Conservation (phyloP, 108 stramenopile genomes). For the Pseudonitzschia multistriata region DNA sequence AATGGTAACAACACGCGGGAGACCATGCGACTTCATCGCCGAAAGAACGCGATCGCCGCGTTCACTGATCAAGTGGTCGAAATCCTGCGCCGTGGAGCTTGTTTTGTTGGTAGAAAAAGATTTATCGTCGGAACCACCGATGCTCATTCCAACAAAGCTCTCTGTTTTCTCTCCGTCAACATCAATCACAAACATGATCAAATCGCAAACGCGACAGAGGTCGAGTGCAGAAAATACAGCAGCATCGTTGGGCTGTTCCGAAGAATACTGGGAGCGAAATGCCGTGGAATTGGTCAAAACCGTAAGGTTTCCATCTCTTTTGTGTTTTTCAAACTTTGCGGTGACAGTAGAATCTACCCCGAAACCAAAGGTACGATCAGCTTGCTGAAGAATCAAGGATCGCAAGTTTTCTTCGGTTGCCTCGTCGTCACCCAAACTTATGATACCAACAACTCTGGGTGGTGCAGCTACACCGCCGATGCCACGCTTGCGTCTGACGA, state of each 20-base stretch:
- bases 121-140: slow-evolving; percentile 44
- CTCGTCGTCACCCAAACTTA: slow-evolving; percentile 66
- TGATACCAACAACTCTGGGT: slow-evolving; percentile 86
- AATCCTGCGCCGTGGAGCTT: slow-evolving; percentile 44
- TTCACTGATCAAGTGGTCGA: slow-evolving; percentile 72
- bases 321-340: slow-evolving; percentile 65
- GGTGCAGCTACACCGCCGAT: slow-evolving; percentile 30
- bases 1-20: slow-evolving; percentile 87
- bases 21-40: slow-evolving; percentile 93
- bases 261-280: slow-evolving; percentile 63
- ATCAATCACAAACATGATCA: slow-evolving; percentile 85
- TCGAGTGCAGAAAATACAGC: slow-evolving; percentile 81
- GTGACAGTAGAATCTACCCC: slow-evolving; percentile 49
- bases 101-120: slow-evolving; percentile 49
- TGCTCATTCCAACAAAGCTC: slow-evolving; percentile 41
- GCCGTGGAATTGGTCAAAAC: slow-evolving; percentile 70
- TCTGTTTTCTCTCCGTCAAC: slow-evolving; percentile 45
- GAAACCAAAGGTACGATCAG: slow-evolving; percentile 40
- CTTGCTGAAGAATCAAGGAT: slow-evolving; percentile 36
- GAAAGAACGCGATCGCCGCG: slow-evolving; percentile 84
- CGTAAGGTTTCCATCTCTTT: slow-evolving; percentile 77
- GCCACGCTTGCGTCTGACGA: slow-evolving; percentile 51
- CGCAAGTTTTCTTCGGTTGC: slow-evolving; percentile 62
- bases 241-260: slow-evolving; percentile 40
- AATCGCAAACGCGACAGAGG: slow-evolving; percentile 83